Evolutionary conservation across 257 asterid species (phyloP), one percentile per base, ranked within the genome.

Genomic region (Solanum neorickii): DNA sequence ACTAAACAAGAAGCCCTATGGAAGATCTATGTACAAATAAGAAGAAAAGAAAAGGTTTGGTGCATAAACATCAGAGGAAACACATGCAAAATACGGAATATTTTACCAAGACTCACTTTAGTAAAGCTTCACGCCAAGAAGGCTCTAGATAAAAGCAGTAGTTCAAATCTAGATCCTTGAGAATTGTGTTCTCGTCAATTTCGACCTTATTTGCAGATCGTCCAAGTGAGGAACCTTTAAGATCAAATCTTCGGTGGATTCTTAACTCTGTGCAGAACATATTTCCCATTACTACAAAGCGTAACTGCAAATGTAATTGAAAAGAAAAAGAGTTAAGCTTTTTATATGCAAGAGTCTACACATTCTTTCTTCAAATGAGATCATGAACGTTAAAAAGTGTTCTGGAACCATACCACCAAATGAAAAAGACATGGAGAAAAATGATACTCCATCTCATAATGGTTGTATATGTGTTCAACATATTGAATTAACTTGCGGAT

Each of bases 201-300:
- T 94, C 94, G 37, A 97, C 94, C 88, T 95, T 94, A 91, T 94
- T 95, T 49, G 98, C 99, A 44, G 98, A 97, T 87, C 99, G 98
- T 84, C 99, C 99, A 89, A 97, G 93, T 18, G 97, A 94, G 87
- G 99, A 97, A 83, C 99, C 99, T 90, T 97, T 97, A 87, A 97
- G 87, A 88, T 97, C 99, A 89, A 97, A 97, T 91, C 98, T 93
- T 52, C 98, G 92, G 87, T 95, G 99, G 93, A 97, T 96, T 88
- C 99, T 90, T 83, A 97, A 90, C 92, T 94, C 99, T 49, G 99
- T 95, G 97, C 98, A 95, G 94, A 95, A 97, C 99, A 97, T 92
- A 89, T 97, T 97, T 88, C 99, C 99, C 99, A 97, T 97, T 20
- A 96, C 99, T 31, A 95, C 99, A 82, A 97, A 97, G n/a, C 97